These are phyloP conservation scores for Fusarium sp. DNA, from an alignment of 2,329 filamentous ascomycete genomes.

Conservation along the genomic window DNA sequence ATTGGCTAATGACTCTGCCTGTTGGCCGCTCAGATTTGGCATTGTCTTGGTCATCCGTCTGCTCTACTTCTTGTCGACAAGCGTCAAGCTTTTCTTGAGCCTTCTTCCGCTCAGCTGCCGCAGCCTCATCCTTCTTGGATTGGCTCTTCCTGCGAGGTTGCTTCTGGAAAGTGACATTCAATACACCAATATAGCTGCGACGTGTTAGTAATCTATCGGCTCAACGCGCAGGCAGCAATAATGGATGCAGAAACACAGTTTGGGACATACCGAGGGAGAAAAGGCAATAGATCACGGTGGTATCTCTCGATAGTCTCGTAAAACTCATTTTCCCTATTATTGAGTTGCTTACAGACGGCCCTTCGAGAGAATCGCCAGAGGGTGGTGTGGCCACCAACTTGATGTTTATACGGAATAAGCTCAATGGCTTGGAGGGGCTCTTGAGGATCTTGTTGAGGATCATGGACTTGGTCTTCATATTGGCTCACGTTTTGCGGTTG, in stretches of 20 bases:
- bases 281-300: constrained; percentile 88
- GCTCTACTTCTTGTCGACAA: constrained; percentile 32
- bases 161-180: constrained; percentile 96
- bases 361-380: constrained; percentile 94
- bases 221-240: background rate
- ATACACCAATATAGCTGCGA: constrained; percentile 90
- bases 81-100: constrained; percentile 44
- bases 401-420: constrained; percentile 95
- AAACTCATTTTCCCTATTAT: constrained; percentile 98
- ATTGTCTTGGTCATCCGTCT: constrained; percentile 20
- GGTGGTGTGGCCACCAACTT: constrained; percentile 96
- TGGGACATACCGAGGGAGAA: constrained; percentile 78
- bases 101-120: constrained; percentile 50
- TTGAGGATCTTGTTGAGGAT: constrained; percentile 60
- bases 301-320: constrained; percentile 95
- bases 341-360: constrained; percentile 97
- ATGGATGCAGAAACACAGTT: constrained; percentile 7
- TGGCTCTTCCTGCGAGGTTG: constrained; percentile 72
- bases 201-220: constrained; percentile 19
- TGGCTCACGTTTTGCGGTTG: constrained; percentile 52
- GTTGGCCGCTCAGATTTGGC: constrained; percentile 28
- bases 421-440: constrained; percentile 88
- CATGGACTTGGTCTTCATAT: constrained; percentile 60
- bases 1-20: constrained; percentile 71
- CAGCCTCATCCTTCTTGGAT: constrained; percentile 59